These are phyloP conservation scores for Colletotrichum tanaceti DNA, from an alignment of 2,329 filamentous ascomycete species.

Conservation along the genomic window DNA sequence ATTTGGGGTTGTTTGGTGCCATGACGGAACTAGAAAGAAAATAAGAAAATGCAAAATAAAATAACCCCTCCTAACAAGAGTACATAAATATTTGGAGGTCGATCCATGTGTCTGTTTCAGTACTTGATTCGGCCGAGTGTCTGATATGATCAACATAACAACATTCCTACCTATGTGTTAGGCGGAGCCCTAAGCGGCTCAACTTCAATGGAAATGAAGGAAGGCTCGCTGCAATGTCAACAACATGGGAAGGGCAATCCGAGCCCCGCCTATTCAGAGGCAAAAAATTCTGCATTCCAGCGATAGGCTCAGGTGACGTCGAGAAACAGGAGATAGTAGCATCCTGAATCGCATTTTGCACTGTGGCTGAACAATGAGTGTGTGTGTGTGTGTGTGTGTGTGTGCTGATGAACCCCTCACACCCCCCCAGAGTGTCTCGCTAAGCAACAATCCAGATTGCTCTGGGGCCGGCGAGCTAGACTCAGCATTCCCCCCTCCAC, in stretches of 20 bases:
- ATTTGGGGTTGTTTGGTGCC: constrained; percentile 8
- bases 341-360: background rate
- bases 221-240: background rate
- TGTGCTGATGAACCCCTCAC: background rate
- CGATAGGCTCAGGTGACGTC: background rate
- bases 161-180: background rate
- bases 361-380: background rate
- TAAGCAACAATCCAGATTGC: background rate
- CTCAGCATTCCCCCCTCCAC: background rate
- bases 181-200: background rate
- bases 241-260: background rate
- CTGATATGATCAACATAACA: background rate
- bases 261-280: background rate
- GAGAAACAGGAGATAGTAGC: background rate
- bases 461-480: constrained; percentile 2
- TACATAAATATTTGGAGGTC: background rate
- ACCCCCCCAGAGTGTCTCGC: constrained; percentile 12
- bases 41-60: background rate
- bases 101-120: background rate
- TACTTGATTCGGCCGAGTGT: constrained; percentile 3
- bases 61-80: too few relatives aligned
- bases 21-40: background rate
- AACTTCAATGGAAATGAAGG: background rate
- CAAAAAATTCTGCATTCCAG: constrained; percentile 1
- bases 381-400: too few relatives aligned